Percentiles rank a stretch among this genome's conserved stretches.
phyloP scores from a whole-genome alignment of 2,329 filamentous ascomycete species.

The Aspergillus luchuensis region DNA sequence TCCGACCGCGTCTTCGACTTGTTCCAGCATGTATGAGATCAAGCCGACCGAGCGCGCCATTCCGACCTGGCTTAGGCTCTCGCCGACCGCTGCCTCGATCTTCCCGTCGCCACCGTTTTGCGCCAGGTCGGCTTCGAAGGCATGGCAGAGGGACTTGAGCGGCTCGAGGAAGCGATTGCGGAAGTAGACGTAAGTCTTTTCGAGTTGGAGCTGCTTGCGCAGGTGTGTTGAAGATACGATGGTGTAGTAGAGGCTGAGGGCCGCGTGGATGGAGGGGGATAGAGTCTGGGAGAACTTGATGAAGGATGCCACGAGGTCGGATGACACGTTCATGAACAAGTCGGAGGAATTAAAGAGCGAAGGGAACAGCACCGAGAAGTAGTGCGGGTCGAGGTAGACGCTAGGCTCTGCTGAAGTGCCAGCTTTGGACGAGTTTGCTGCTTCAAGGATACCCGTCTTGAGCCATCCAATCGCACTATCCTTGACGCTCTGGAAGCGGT shows the following conservation, averaged over 20 bases:
- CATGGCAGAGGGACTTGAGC: slow-evolving; percentile 34
- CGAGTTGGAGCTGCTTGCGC: slow-evolving; percentile 50
- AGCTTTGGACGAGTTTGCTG: slow-evolving; percentile 29
- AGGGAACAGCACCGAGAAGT: slow-evolving; percentile 49
- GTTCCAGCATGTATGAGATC: slow-evolving; percentile 35
- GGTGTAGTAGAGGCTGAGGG: slow-evolving; percentile 62
- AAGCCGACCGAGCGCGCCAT: slow-evolving; percentile 40
- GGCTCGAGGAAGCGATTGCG: slow-evolving; percentile 35
- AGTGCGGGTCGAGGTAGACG: slow-evolving; percentile 40
- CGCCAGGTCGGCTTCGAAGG: slow-evolving; percentile 35
- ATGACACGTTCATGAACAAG: slow-evolving; percentile 42
- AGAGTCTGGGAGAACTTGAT: slow-evolving; percentile 54
- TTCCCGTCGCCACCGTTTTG: slow-evolving; percentile 41
- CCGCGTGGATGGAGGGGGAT: slow-evolving; percentile 54
- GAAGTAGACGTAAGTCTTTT: slow-evolving; percentile 37
- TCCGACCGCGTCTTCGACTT: slow-evolving; percentile 36
- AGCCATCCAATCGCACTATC: slow-evolving; percentile 62
- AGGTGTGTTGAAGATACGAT: slow-evolving; percentile 54
- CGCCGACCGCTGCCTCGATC: slow-evolving; percentile 38
- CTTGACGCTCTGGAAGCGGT: slow-evolving; percentile 56
- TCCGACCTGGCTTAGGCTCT: slow-evolving; percentile 37
- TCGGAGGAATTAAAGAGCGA: slow-evolving; percentile 54
- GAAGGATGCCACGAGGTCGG: slow-evolving; percentile 44
- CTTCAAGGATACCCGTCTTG: slow-evolving; percentile 60
- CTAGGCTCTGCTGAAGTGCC: slow-evolving; percentile 17